Conservation (phyloP, 2,329 filamentous ascomycete species). For the Orbilia brochopaga region DNA sequence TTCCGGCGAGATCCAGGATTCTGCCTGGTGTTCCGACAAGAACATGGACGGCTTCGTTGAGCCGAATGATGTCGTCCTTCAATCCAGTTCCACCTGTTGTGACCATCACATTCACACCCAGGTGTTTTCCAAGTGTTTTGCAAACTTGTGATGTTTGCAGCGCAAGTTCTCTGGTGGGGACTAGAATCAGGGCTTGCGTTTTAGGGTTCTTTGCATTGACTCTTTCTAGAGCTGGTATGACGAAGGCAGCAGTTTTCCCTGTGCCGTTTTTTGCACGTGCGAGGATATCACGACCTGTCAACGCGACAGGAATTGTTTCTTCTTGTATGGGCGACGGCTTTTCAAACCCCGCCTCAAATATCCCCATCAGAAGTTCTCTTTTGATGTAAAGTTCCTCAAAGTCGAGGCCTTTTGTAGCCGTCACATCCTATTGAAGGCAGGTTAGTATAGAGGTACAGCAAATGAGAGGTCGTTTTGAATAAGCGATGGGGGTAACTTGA, state of each 20-base stretch:
- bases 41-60: constrained; percentile 94
- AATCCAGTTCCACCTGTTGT: constrained; percentile 94
- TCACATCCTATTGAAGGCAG: constrained; percentile 77
- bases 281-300: constrained; percentile 92
- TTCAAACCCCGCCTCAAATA: constrained; percentile 98
- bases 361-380: constrained; percentile 95
- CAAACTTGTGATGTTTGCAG: constrained; percentile 99
- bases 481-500: neutral
- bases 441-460: constrained; percentile 12
- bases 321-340: constrained; percentile 99
- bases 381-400: constrained; percentile 98
- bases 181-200: constrained; percentile 93
- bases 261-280: constrained; percentile 98
- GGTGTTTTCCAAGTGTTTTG: constrained; percentile 96
- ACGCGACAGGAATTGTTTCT: constrained; percentile 95
- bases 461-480: neutral
- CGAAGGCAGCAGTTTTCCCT: constrained; percentile 96
- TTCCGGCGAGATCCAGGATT: constrained; percentile 94
- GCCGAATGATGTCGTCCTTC: constrained; percentile 93
- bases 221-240: constrained; percentile 91
- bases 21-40: constrained; percentile 95
- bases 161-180: constrained; percentile 94
- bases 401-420: constrained; percentile 93
- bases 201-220: constrained; percentile 97
- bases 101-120: constrained; percentile 98